A percentile compares a stretch with the other conserved stretches of the same genome.
phyloP scores from a whole-genome alignment of 2,329 filamentous ascomycete genomes.

The Ceratocystis albifundus region DNA sequence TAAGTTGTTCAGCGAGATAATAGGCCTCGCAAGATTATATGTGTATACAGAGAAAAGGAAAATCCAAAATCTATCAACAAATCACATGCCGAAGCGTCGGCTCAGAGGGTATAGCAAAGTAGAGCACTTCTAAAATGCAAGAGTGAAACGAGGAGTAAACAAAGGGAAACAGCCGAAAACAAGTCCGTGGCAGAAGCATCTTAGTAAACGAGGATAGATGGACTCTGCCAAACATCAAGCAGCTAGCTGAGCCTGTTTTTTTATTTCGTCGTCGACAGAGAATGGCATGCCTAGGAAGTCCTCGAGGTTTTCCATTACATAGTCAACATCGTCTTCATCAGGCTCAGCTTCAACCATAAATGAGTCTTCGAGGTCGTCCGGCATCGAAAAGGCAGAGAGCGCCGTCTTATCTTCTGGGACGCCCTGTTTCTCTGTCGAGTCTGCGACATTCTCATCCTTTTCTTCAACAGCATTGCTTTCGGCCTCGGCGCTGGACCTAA shows the following conservation, averaged over 20 bases:
- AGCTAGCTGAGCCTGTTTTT: slow-evolving; percentile 22
- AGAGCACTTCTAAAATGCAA: slow-evolving; percentile 1
- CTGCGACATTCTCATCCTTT: slow-evolving; percentile 14
- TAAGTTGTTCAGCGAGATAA: background rate
- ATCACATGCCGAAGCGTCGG: background rate
- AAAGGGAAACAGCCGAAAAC: background rate
- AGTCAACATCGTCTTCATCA: slow-evolving; percentile 35
- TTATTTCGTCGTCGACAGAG: slow-evolving; percentile 30
- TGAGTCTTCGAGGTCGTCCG: slow-evolving; percentile 8
- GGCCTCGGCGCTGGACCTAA: slow-evolving; percentile 12
- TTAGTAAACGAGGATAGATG: too few relatives aligned
- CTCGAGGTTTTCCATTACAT: slow-evolving; percentile 37
- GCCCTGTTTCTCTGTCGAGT: slow-evolving; percentile 11
- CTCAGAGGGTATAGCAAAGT: background rate
- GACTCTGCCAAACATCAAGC: background rate
- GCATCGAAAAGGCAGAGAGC: background rate
- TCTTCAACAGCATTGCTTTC: slow-evolving; percentile 13
- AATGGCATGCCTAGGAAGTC: slow-evolving; percentile 34
- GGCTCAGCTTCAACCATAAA: slow-evolving; percentile 28
- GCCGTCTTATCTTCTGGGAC: background rate
- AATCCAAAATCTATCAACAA: slow-evolving; percentile 13
- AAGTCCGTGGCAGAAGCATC: background rate
- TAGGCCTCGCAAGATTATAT: background rate
- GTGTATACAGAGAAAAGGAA: background rate
- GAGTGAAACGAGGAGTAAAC: slow-evolving; percentile 25